Base-by-base conservation (phyloP, 2,329 filamentous ascomycete species). In the Clonostachys chloroleuca region DNA sequence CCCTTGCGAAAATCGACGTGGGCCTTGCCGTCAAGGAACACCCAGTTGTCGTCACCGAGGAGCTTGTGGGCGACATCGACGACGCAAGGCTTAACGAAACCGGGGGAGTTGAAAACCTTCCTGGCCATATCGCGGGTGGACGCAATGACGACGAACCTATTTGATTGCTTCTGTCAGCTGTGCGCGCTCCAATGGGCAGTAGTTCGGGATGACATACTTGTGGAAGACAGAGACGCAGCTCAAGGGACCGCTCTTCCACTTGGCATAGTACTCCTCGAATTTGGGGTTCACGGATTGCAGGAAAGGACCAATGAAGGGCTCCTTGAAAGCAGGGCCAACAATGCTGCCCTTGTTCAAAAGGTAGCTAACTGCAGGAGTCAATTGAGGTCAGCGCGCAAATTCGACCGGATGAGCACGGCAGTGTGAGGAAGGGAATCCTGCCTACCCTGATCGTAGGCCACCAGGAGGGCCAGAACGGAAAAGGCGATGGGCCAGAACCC, bases 191-290 rank as follows among this genome's bases (percentile, higher is more conserved):
- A 30, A 30, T 30, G 24, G 24, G 24, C 9, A 8, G 8, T 10
- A 10, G 24, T 30, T 30, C 8, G 24, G 16, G 12, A 18, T 12
- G 34, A 49, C 83, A 57, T 81, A 95, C 90, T 97, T 99, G 83
- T 99, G 94, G 75, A 99, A 99, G 60, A 99, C 91, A 3, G 92
- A 96, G 52, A 99, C 94, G 63, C 94, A 99, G 77, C 92, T 96
- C 57, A 99, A 77, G 43, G 89, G 86, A 42, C 89, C 94, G 62
- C 90, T 95, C 59, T 78, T 68, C 94, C 94, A 99, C 77, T 97
- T 96, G 51, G 79, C 85, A 66, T 92, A 80, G 73, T 99, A 99
- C 61, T 92, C 82, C 51, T 86, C 83, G 65, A 96, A 97, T 61
- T 92, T 89, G 49, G 94, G 94, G 67, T 95, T 85, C 59, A 97